These are phyloP conservation scores for Fusarium verrucosum DNA, from an alignment of 2,329 filamentous ascomycete species.

Conservation along the genomic window DNA sequence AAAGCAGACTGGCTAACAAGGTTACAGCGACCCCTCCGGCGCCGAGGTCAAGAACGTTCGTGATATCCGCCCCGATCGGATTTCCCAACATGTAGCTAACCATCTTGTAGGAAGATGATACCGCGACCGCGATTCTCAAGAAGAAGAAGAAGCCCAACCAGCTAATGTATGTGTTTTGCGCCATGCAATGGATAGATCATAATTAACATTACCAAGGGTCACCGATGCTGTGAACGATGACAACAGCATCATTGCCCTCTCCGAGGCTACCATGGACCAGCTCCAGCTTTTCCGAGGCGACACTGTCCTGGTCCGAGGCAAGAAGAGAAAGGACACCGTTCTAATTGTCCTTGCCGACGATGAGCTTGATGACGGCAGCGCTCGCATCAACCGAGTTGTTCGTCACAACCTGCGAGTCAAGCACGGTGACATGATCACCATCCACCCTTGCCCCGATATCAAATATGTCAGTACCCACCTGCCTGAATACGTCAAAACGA, in stretches of 20 bases:
- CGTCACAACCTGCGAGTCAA: slow-evolving; percentile 98
- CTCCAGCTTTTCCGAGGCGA: slow-evolving; percentile 98
- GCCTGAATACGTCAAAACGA: not conserved
- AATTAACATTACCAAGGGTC: slow-evolving; percentile 69
- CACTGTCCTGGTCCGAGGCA: slow-evolving; percentile 97
- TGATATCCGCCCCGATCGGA: slow-evolving; percentile 39
- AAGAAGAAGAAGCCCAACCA: slow-evolving; percentile 99
- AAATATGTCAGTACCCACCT: slow-evolving; percentile 85
- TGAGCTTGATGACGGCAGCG: slow-evolving; percentile 96
- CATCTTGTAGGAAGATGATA: slow-evolving; percentile 78
- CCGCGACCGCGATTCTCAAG: slow-evolving; percentile 95
- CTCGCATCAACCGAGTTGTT: slow-evolving; percentile 97
- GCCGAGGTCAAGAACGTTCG: slow-evolving; percentile 85
- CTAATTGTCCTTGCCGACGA: slow-evolving; percentile 97
- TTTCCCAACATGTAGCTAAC: slow-evolving; percentile 48
- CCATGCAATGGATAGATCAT: slow-evolving; percentile 8
- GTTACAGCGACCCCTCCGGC: slow-evolving; percentile 82
- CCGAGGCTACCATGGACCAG: slow-evolving; percentile 98
- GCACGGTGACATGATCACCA: slow-evolving; percentile 97
- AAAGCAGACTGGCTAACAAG: slow-evolving; percentile 49
- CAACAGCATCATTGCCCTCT: slow-evolving; percentile 98
- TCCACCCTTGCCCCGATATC: slow-evolving; percentile 98
- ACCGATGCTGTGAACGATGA: slow-evolving; percentile 99
- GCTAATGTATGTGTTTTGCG: slow-evolving; percentile 75
- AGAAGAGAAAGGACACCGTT: slow-evolving; percentile 99